phyloP scores from a whole-genome alignment of 78 protist genomes.

The Chrysochromulina tobinii region DNA sequence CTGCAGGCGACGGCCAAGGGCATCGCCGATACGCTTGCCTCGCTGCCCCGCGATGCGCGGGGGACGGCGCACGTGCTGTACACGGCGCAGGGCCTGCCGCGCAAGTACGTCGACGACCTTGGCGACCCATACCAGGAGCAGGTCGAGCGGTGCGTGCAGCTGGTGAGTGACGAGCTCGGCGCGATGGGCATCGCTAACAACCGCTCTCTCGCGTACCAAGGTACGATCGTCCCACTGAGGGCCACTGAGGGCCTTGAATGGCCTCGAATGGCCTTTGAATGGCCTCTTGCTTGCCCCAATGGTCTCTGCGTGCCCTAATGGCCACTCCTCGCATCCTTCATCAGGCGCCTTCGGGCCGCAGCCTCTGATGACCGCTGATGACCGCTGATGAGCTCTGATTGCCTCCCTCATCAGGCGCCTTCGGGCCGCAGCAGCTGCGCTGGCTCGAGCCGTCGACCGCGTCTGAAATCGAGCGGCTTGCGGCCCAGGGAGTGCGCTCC shows the following conservation, averaged over 20 bases:
- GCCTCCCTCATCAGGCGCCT: no score
- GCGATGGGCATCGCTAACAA: background rate
- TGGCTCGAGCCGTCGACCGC: slow-evolving; percentile 42
- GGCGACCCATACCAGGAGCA: slow-evolving; percentile 50
- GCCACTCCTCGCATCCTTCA: no score
- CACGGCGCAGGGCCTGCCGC: slow-evolving; percentile 46
- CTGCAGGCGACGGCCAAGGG: background rate
- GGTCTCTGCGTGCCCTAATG: no score
- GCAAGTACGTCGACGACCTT: slow-evolving; percentile 35
- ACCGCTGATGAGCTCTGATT: no score
- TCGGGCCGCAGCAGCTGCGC: background rate
- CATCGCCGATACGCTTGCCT: background rate
- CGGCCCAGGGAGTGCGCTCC: background rate
- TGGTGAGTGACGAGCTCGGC: background rate
- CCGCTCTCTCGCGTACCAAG: slow-evolving; percentile 12
- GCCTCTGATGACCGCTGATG: no score
- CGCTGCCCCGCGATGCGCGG: background rate
- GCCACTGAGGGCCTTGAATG: no score
- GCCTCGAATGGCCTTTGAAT: no score
- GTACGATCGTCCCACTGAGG: background rate
- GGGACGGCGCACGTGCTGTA: background rate
- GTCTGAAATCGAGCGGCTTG: slow-evolving; percentile 18
- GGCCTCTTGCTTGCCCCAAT: no score
- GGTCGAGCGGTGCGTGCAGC: background rate
- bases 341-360: no score